Percentiles rank a stretch among this genome's conserved stretches.
phyloP scores from a whole-genome alignment of 495 filamentous ascomycete genomes.

The Podospora appendiculata region DNA sequence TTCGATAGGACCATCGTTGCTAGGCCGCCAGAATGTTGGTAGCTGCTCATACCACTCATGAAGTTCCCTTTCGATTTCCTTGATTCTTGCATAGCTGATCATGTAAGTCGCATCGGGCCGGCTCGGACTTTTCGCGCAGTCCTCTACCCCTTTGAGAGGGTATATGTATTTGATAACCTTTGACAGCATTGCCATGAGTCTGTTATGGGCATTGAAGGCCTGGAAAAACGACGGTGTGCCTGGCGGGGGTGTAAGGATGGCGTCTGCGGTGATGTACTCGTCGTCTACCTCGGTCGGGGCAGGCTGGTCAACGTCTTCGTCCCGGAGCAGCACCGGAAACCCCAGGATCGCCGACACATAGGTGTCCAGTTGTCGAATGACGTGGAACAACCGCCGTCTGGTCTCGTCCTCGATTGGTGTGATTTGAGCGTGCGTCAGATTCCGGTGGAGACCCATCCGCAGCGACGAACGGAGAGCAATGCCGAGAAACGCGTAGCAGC shows the following conservation, averaged over 20 bases:
- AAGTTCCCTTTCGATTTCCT: slow-evolving; percentile 84
- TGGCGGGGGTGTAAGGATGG: slow-evolving; percentile 66
- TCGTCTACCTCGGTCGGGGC: slow-evolving; percentile 82
- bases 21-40: slow-evolving; percentile 65
- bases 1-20: slow-evolving; percentile 62
- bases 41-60: slow-evolving; percentile 76
- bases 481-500: slow-evolving; percentile 88
- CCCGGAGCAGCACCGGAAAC: slow-evolving; percentile 73
- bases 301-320: slow-evolving; percentile 89
- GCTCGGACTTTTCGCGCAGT: slow-evolving; percentile 39
- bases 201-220: slow-evolving; percentile 79
- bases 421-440: slow-evolving; percentile 60
- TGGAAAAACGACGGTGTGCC: slow-evolving; percentile 67
- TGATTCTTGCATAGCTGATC: slow-evolving; percentile 80
- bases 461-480: slow-evolving; percentile 81
- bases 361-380: slow-evolving; percentile 86
- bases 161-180: slow-evolving; percentile 90
- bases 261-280: slow-evolving; percentile 75
- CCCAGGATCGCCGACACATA: slow-evolving; percentile 87
- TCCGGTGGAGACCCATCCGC: slow-evolving; percentile 81
- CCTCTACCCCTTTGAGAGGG: slow-evolving; percentile 67
- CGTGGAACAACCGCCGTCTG: slow-evolving; percentile 82
- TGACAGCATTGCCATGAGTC: slow-evolving; percentile 65
- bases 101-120: slow-evolving; percentile 51
- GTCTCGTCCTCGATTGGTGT: slow-evolving; percentile 79